phyloP scores from a whole-genome alignment of 2,329 filamentous ascomycete genomes.

The Colletotrichum lentis region DNA sequence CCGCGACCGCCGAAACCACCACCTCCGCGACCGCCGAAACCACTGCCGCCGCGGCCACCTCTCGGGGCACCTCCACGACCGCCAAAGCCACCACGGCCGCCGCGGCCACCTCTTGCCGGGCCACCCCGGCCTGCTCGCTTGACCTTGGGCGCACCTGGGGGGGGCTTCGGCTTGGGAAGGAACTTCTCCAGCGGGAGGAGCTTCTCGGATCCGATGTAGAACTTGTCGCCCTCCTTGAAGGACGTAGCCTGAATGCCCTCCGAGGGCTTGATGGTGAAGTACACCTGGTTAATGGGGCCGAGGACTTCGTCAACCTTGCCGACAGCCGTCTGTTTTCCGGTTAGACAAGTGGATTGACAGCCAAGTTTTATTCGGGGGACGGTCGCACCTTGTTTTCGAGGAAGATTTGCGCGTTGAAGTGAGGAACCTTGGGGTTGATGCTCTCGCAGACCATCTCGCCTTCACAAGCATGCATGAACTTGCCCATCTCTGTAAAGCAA shows the following conservation, averaged over 20 bases:
- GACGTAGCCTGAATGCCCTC: constrained; percentile 94
- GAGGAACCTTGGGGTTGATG: constrained; percentile 93
- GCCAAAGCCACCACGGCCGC: constrained; percentile 47
- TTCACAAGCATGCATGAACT: constrained; percentile 92
- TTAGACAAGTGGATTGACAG: background rate
- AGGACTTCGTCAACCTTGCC: constrained; percentile 99
- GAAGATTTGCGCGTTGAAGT: constrained; percentile 99
- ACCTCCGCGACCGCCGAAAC: constrained; percentile 39
- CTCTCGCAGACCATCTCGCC: constrained; percentile 98
- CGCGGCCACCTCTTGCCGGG: constrained; percentile 54
- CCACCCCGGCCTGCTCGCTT: constrained; percentile 65
- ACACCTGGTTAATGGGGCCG: constrained; percentile 96
- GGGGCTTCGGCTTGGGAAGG: constrained; percentile 88
- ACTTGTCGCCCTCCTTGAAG: constrained; percentile 97
- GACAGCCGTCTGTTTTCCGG: constrained; percentile 70
- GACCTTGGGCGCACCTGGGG: constrained; percentile 68
- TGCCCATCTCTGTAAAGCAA: constrained; percentile 78
- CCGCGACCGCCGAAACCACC: constrained; percentile 18
- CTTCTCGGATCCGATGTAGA: constrained; percentile 95
- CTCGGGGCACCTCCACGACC: constrained; percentile 40
- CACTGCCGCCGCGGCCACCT: constrained; percentile 44
- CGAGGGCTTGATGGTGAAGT: constrained; percentile 96
- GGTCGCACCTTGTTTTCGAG: constrained; percentile 88
- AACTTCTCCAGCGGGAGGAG: constrained; percentile 95
- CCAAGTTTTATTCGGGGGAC: background rate